Evolutionary conservation across 495 filamentous ascomycete genomes (phyloP).

Genomic region (Monascus purpureus): DNA sequence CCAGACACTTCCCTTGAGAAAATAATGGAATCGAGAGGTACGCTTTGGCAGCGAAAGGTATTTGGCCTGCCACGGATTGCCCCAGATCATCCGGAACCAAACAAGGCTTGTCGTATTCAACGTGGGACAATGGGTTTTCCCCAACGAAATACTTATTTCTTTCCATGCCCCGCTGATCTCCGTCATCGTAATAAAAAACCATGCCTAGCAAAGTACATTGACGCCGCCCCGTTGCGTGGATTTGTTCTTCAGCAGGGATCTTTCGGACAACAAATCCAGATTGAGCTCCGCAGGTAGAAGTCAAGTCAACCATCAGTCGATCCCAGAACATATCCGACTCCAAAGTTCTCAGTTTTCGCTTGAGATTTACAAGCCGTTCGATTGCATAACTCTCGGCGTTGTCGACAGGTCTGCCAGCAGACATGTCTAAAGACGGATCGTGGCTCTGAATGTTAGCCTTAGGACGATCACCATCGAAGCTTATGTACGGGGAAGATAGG

Average conservation of each 20-base stretch:
- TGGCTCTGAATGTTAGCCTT: conserved; percentile 29
- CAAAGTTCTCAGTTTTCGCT: conserved; percentile 39
- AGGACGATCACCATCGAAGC: conserved; percentile 25
- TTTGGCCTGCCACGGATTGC: conserved; percentile 44
- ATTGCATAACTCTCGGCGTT: conserved; percentile 45
- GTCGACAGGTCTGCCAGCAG: conserved; percentile 32
- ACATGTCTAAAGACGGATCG: conserved; percentile 35
- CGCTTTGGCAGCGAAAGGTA: conserved; percentile 50
- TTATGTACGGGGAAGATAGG: conserved; percentile 28
- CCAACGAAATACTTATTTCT: conserved; percentile 52
- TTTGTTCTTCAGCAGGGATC: conserved; percentile 43
- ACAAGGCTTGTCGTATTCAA: conserved; percentile 64
- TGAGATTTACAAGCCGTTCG: conserved; percentile 49
- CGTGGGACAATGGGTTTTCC: conserved; percentile 49
- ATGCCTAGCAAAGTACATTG: conserved; percentile 51
- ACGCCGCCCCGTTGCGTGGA: conserved; percentile 20
- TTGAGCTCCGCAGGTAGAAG: conserved; percentile 49
- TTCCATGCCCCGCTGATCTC: conserved; percentile 38
- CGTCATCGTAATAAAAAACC: conserved; percentile 58
- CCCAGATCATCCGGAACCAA: conserved; percentile 51
- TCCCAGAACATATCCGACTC: conserved; percentile 53
- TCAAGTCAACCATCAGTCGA: conserved; percentile 51
- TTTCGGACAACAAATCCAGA: conserved; percentile 59
- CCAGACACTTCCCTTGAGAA: conserved; percentile 54
- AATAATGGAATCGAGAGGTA: conserved; percentile 64